Evolutionary conservation across 306 rosid genomes (phyloP).

Genomic region (Boehmeria nivea): DNA sequence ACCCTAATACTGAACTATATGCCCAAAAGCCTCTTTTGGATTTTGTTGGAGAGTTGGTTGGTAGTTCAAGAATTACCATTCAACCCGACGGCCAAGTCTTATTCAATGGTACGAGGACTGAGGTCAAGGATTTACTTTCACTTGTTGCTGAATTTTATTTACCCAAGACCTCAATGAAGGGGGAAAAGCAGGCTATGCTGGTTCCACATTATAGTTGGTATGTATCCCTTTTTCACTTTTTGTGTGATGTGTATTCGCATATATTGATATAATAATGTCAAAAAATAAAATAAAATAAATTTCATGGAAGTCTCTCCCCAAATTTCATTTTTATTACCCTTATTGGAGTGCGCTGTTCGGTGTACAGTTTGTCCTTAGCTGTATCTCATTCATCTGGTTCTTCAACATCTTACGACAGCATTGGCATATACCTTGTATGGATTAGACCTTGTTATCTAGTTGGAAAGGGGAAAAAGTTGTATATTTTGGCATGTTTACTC

Average conservation of each 20-base stretch:
- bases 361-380: no score
- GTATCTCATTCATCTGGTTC: no score
- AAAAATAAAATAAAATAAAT: no score
- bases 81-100: slow-evolving; percentile 64
- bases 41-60: slow-evolving; percentile 48
- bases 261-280: no score
- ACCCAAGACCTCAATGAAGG: slow-evolving; percentile 30
- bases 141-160: slow-evolving; percentile 60
- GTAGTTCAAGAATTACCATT: slow-evolving; percentile 49
- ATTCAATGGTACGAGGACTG: slow-evolving; percentile 48
- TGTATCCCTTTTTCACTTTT: slow-evolving; percentile 1
- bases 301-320: no score
- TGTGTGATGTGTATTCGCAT: background rate
- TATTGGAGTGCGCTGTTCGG: no score
- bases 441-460: no score
- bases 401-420: no score
- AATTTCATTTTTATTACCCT: no score
- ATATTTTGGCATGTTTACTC: no score
- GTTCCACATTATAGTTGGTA: slow-evolving; percentile 77
- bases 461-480: no score
- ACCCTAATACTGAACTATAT: slow-evolving; percentile 35
- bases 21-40: slow-evolving; percentile 49
- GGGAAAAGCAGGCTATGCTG: slow-evolving; percentile 46
- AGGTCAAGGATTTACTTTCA: slow-evolving; percentile 71
- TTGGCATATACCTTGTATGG: no score